Percentiles rank a stretch among this genome's conserved stretches.
Conservation (phyloP, 2,329 filamentous ascomycete species). For the Bipolaris oryzae region DNA sequence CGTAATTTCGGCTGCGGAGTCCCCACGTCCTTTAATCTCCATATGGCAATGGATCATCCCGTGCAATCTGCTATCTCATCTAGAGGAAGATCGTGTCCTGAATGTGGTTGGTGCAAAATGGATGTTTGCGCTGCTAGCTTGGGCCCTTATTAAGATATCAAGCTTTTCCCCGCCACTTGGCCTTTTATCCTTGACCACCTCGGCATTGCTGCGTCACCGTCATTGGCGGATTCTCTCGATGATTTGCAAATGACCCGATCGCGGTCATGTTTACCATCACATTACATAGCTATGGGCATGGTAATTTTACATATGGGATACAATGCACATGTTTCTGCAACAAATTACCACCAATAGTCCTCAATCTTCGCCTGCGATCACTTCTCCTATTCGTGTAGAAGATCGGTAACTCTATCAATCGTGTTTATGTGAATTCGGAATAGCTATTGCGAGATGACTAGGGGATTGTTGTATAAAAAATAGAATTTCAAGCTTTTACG, state of each 20-base stretch:
- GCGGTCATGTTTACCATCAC: not conserved
- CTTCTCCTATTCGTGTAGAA: not conserved
- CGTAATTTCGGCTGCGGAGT: too few species aligned
- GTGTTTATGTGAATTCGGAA: not conserved
- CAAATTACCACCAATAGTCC: not conserved
- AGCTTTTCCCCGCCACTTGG: conserved; percentile 3
- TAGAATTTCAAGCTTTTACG: not conserved
- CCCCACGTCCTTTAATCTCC: not conserved
- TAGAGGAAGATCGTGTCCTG: not conserved
- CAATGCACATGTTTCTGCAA: not conserved
- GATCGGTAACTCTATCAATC: not conserved
- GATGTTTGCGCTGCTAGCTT: conserved; percentile 20
- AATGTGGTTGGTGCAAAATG: conserved; percentile 1
- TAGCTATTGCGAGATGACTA: too few species aligned
- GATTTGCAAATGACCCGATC: not conserved
- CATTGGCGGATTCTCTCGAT: not conserved
- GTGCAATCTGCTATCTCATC: not conserved
- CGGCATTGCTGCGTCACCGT: not conserved
- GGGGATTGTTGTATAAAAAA: not conserved
- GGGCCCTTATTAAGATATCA: not conserved
- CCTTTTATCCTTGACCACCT: not conserved
- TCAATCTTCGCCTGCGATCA: not conserved
- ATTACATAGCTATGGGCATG: not conserved
- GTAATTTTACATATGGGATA: not conserved
- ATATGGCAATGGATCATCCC: not conserved